These are phyloP conservation scores for Penicillium italicum DNA, from an alignment of 2,329 filamentous ascomycete species.

Conservation along the genomic window DNA sequence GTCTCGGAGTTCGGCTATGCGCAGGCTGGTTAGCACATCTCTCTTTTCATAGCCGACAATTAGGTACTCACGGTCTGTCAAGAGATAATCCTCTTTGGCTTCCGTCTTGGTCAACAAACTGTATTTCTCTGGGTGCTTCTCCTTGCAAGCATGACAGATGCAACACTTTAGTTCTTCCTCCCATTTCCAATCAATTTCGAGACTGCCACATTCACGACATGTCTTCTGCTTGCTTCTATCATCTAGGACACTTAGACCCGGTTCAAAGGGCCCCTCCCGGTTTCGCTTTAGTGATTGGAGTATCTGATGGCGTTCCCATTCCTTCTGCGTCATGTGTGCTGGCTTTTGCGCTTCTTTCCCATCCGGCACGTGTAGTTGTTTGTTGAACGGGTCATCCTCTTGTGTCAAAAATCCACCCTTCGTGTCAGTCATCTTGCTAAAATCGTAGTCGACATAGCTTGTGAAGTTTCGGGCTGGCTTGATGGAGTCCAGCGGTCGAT, in stretches of 20 bases:
- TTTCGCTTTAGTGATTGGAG: constrained; percentile 67
- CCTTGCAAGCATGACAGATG: constrained; percentile 82
- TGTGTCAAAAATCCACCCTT: constrained; percentile 92
- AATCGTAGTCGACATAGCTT: constrained; percentile 96
- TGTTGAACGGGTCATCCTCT: constrained; percentile 88
- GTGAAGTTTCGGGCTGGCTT: constrained; percentile 82
- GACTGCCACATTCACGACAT: constrained; percentile 75
- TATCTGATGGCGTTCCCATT: constrained; percentile 84
- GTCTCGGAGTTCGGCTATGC: constrained; percentile 79
- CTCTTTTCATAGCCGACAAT: background rate
- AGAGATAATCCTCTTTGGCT: constrained; percentile 87
- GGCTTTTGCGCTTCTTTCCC: constrained; percentile 63
- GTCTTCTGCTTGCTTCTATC: constrained; percentile 64
- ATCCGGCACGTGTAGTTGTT: constrained; percentile 60
- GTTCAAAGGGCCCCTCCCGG: constrained; percentile 81
- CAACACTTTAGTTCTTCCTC: constrained; percentile 73
- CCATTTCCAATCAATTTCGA: constrained; percentile 96
- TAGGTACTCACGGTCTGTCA: constrained; percentile 75
- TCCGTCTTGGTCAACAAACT: constrained; percentile 95
- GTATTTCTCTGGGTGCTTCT: constrained; percentile 87
- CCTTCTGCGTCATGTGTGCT: constrained; percentile 79
- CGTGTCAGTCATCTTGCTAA: constrained; percentile 96
- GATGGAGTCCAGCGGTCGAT: constrained; percentile 50
- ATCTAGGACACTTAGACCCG: constrained; percentile 71
- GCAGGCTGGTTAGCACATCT: background rate